Evolutionary conservation across 495 filamentous ascomycete genomes (phyloP).

Genomic region (Lepidopterella palustris): DNA sequence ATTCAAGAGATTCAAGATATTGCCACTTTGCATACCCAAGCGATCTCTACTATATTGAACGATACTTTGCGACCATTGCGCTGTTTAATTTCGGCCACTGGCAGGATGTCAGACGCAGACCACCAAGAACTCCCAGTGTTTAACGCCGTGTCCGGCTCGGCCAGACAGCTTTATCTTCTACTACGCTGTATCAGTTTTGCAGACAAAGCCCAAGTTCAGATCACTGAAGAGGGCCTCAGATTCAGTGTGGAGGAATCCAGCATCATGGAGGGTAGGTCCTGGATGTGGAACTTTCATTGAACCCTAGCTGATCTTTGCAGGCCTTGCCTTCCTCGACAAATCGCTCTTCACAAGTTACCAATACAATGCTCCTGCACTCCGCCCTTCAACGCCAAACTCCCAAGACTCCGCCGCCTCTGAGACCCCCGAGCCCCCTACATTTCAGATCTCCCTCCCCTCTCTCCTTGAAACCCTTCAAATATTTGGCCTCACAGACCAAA

Average conservation of each 20-base stretch:
- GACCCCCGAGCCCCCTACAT: conserved; percentile 42
- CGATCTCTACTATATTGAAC: background rate
- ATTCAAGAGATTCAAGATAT: conserved; percentile 13
- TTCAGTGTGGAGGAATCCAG: conserved; percentile 80
- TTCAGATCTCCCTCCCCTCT: conserved; percentile 79
- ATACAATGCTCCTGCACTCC: conserved; percentile 39
- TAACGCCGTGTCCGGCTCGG: conserved; percentile 76
- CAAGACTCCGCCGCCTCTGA: conserved; percentile 33
- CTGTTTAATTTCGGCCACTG: background rate
- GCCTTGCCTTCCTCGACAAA: conserved; percentile 76
- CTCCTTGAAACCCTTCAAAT: conserved; percentile 93
- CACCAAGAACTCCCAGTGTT: conserved; percentile 53
- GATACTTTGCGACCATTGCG: background rate
- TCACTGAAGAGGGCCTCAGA: conserved; percentile 73
- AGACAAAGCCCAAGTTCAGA: conserved; percentile 73
- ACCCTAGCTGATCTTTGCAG: conserved; percentile 35
- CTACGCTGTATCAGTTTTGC: conserved; percentile 82
- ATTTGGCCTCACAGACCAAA: conserved; percentile 68
- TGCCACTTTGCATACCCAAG: conserved; percentile 2
- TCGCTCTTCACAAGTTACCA: conserved; percentile 78
- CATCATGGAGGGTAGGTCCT: conserved; percentile 66
- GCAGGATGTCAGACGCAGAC: conserved; percentile 2
- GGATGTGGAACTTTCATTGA: background rate
- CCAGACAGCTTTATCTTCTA: conserved; percentile 80
- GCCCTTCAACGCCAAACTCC: conserved; percentile 36